Evolutionary conservation across 2,329 filamentous ascomycete species (phyloP).

Genomic region (Colletotrichum falcatum): DNA sequence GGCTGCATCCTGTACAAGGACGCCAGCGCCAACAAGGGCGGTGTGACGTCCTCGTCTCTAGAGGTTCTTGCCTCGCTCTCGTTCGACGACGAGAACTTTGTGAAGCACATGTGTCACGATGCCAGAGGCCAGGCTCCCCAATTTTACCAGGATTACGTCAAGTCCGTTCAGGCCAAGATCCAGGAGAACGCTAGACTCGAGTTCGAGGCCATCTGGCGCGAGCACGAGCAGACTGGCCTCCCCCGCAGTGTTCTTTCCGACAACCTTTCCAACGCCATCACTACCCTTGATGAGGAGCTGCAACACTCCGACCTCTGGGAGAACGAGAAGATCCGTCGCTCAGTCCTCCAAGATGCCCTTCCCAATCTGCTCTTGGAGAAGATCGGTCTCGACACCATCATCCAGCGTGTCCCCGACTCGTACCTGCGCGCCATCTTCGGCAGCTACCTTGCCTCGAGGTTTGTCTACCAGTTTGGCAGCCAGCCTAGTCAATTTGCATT

Average conservation of each 20-base stretch:
- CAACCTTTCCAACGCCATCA: constrained; percentile 90
- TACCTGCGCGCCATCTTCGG: constrained; percentile 97
- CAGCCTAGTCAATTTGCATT: constrained; percentile 96
- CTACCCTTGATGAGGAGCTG: constrained; percentile 95
- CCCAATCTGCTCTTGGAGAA: constrained; percentile 86
- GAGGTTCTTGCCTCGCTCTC: constrained; percentile 95
- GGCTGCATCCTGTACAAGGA: constrained; percentile 98
- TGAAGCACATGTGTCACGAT: constrained; percentile 93
- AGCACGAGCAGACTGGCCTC: constrained; percentile 84
- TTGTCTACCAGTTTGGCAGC: constrained; percentile 96
- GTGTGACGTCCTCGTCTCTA: constrained; percentile 95
- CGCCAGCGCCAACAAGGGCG: constrained; percentile 97
- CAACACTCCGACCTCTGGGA: constrained; percentile 94
- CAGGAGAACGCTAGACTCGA: constrained; percentile 91
- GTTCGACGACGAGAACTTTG: constrained; percentile 90
- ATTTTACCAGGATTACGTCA: constrained; percentile 95
- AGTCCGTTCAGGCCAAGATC: constrained; percentile 90
- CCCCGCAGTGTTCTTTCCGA: constrained; percentile 91
- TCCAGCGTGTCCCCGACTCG: constrained; percentile 87
- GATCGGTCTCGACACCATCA: constrained; percentile 90
- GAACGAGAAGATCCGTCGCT: constrained; percentile 80
- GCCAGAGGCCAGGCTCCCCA: constrained; percentile 77
- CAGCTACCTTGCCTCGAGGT: constrained; percentile 92
- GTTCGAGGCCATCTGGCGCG: constrained; percentile 98
- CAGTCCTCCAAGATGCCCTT: constrained; percentile 86